These are phyloP conservation scores for Erysimum cheiri DNA, from an alignment of 441 rosid species.

Conservation along the genomic window DNA sequence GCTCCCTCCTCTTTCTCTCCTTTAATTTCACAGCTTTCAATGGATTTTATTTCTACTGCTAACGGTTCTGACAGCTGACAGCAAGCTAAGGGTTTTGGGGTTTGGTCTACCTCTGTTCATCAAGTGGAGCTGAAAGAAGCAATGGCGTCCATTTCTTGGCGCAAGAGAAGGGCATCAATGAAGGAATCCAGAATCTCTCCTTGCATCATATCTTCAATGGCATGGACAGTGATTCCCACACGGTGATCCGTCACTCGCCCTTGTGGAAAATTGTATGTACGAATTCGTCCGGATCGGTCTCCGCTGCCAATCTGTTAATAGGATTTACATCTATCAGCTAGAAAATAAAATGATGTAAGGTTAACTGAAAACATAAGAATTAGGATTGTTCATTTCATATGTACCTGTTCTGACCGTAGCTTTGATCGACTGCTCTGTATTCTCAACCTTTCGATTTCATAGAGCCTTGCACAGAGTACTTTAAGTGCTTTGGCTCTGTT, in stretches of 20 bases:
- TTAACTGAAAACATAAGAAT: slow-evolving; percentile 5
- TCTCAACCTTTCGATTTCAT: slow-evolving; percentile 87
- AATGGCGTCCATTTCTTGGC: slow-evolving; percentile 92
- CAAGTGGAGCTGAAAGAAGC: slow-evolving; percentile 68
- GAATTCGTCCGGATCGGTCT: slow-evolving; percentile 91
- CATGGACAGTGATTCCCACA: slow-evolving; percentile 82
- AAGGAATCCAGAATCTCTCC: slow-evolving; percentile 86
- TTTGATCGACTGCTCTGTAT: slow-evolving; percentile 70
- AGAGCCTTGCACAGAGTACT: slow-evolving; percentile 88
- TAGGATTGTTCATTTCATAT: neutral
- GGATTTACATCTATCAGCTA: slow-evolving; percentile 31
- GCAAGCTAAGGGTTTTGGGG: neutral
- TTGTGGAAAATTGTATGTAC: slow-evolving; percentile 95
- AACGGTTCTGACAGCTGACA: slow-evolving; percentile 22
- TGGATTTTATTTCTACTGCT: slow-evolving; percentile 23
- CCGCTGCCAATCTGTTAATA: slow-evolving; percentile 86
- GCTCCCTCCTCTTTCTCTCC: slow-evolving; percentile 48
- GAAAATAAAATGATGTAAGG: neutral
- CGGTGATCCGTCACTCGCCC: slow-evolving; percentile 95
- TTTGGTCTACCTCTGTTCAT: slow-evolving; percentile 39
- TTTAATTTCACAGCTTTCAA: slow-evolving; percentile 11
- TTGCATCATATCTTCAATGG: slow-evolving; percentile 73
- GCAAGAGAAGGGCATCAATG: slow-evolving; percentile 84
- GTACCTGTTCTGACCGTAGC: slow-evolving; percentile 93
- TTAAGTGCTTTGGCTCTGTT: slow-evolving; percentile 93